Conservation (phyloP, 192 early-diverging fungal species). For the Obelidium mucronatum region DNA sequence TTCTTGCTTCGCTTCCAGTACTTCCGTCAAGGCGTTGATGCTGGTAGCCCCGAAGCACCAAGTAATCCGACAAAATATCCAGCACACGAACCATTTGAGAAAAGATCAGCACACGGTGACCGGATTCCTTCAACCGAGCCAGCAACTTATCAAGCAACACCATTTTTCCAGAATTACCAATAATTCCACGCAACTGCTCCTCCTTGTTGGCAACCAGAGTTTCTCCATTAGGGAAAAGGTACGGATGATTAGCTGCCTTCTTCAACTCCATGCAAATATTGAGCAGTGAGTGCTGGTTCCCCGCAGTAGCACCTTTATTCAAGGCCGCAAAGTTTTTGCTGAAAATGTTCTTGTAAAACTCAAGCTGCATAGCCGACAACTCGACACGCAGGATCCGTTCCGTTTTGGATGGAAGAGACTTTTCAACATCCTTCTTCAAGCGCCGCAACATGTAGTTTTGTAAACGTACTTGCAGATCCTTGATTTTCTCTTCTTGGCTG, state of each 20-base stretch:
- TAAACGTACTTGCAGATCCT: slow-evolving; percentile 80
- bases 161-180: slow-evolving; percentile 98
- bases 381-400: slow-evolving; percentile 96
- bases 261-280: slow-evolving; percentile 98
- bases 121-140: slow-evolving; percentile 84
- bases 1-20: slow-evolving; percentile 86
- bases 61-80: slow-evolving; percentile 95
- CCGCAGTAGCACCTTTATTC: slow-evolving; percentile 64
- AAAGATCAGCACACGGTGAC: slow-evolving; percentile 97
- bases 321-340: slow-evolving; percentile 92
- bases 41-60: slow-evolving; percentile 82
- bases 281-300: slow-evolving; percentile 73
- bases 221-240: slow-evolving; percentile 59
- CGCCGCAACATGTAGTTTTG: slow-evolving; percentile 93
- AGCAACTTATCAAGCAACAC: slow-evolving; percentile 95
- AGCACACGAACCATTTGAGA: slow-evolving; percentile 98
- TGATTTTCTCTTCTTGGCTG: slow-evolving; percentile 75
- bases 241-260: slow-evolving; percentile 97
- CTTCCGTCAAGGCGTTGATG: slow-evolving; percentile 96
- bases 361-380: slow-evolving; percentile 85
- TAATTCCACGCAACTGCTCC: slow-evolving; percentile 80
- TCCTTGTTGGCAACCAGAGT: slow-evolving; percentile 61
- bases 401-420: slow-evolving; percentile 93
- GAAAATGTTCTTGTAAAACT: slow-evolving; percentile 95
- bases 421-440: slow-evolving; percentile 98